phyloP scores from a whole-genome alignment of 768 basidiomycete genomes.

The Lactifluus subvellereus region DNA sequence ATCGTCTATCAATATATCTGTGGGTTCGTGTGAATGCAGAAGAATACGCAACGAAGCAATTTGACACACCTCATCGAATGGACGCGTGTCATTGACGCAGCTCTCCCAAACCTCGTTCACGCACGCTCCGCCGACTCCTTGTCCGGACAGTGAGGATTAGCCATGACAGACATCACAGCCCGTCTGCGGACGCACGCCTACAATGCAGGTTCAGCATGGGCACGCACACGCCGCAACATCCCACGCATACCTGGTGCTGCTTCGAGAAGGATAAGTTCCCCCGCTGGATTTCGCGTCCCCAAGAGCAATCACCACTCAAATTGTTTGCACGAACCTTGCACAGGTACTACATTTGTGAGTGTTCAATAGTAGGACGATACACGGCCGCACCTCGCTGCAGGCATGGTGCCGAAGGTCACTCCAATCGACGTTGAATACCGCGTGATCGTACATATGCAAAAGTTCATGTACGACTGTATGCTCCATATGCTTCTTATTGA shows the following conservation, averaged over 20 bases:
- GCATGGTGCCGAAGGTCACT: slow-evolving; percentile 87
- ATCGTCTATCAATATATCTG: slow-evolving; percentile 13
- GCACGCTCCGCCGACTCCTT: slow-evolving; percentile 74
- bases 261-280: slow-evolving; percentile 80
- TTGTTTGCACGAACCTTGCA: slow-evolving; percentile 90
- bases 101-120: slow-evolving; percentile 98
- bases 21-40: background rate
- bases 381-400: slow-evolving; percentile 79
- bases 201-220: slow-evolving; percentile 15
- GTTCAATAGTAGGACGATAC: slow-evolving; percentile 2
- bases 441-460: slow-evolving; percentile 92
- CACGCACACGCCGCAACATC: slow-evolving; percentile 18
- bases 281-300: slow-evolving; percentile 71
- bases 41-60: background rate
- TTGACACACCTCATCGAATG: slow-evolving; percentile 84
- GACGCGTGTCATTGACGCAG: slow-evolving; percentile 90
- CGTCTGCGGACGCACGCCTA: slow-evolving; percentile 88
- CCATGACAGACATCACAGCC: slow-evolving; percentile 73
- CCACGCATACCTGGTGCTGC: slow-evolving; percentile 74
- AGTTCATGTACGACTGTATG: slow-evolving; percentile 91
- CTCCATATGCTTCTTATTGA: slow-evolving; percentile 83
- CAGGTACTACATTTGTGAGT: slow-evolving; percentile 9
- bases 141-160: slow-evolving; percentile 76
- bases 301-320: slow-evolving; percentile 89
- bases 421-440: slow-evolving; percentile 93